Evolutionary conservation across 2,329 filamentous ascomycete species (phyloP).

Genomic region (Ascomycota sp.): DNA sequence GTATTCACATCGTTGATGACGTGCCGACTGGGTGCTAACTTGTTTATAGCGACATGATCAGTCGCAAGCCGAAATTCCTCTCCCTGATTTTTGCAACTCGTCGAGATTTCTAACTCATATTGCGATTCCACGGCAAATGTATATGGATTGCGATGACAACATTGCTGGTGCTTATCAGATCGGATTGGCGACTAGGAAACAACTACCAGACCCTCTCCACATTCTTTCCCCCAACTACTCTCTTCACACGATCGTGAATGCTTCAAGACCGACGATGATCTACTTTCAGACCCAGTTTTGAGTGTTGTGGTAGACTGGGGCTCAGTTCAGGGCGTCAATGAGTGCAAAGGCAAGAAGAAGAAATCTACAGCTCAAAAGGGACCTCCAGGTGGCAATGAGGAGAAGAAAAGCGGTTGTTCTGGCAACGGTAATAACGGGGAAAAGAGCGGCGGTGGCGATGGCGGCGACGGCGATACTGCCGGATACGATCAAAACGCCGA

Average conservation of each 20-base stretch:
- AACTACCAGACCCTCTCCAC: background rate
- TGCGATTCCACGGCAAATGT: background rate
- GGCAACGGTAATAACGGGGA: slow-evolving; percentile 1
- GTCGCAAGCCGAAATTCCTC: background rate
- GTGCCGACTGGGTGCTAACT: background rate
- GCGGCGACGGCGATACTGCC: background rate
- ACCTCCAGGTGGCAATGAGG: slow-evolving; percentile 2
- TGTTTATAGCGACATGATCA: background rate
- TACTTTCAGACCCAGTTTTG: slow-evolving; percentile 4
- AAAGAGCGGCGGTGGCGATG: slow-evolving; percentile 1
- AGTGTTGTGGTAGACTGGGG: slow-evolving; percentile 8
- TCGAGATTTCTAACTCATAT: background rate
- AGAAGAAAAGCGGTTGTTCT: slow-evolving; percentile 3
- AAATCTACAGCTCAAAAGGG: slow-evolving; percentile 3
- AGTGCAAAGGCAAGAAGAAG: slow-evolving; percentile 5
- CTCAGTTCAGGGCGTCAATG: slow-evolving; percentile 4
- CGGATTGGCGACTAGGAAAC: slow-evolving; percentile 2
- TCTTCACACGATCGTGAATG: background rate
- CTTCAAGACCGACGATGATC: slow-evolving; percentile 1
- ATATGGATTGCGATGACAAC: background rate
- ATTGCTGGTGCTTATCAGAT: slow-evolving; percentile 1
- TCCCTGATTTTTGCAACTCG: slow-evolving; percentile 1
- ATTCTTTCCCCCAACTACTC: background rate
- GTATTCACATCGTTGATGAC: background rate
- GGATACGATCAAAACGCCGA: slow-evolving; percentile 1